Conservation (phyloP, 139 green algal species). For the Chlorella sp. region DNA sequence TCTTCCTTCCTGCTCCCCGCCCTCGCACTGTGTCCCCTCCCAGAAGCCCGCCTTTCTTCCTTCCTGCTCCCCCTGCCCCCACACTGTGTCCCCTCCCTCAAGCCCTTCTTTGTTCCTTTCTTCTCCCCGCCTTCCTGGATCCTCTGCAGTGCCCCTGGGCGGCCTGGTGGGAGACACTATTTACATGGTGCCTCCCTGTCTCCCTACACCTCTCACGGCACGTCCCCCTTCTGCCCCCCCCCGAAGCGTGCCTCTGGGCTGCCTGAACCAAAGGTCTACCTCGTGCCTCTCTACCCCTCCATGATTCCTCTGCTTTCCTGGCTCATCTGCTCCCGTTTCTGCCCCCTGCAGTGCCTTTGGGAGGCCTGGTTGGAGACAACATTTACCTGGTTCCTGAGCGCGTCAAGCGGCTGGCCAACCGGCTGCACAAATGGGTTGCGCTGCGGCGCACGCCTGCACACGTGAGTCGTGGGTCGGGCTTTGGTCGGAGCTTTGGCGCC, state of each 20-base stretch:
- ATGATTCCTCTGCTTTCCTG: no score
- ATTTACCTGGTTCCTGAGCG: constrained; percentile 93
- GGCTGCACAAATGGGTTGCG: constrained; percentile 82
- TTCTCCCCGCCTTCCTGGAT: background rate
- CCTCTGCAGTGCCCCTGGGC: constrained; percentile 65
- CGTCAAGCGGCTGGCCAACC: constrained; percentile 72
- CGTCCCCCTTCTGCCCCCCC: background rate
- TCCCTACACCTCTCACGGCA: no score
- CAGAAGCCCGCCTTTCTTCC: background rate
- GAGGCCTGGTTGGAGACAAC: constrained; percentile 91
- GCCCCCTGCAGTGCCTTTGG: constrained; percentile 55
- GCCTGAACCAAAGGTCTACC: background rate
- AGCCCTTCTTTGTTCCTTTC: no score
- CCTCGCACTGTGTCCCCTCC: background rate
- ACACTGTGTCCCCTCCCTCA: background rate
- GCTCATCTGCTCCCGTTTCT: background rate
- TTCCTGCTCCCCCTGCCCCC: background rate
- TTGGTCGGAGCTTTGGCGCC: background rate
- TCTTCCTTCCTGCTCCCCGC: background rate
- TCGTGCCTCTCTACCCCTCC: no score
- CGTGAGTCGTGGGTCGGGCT: constrained; percentile 26
- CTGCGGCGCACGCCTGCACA: constrained; percentile 50
- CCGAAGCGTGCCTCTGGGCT: background rate
- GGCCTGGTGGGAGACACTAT: constrained; percentile 95
- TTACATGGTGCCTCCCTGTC: constrained; percentile 86